Conservation (phyloP, 108 stramenopile species). For the Nitzschia sp. region DNA sequence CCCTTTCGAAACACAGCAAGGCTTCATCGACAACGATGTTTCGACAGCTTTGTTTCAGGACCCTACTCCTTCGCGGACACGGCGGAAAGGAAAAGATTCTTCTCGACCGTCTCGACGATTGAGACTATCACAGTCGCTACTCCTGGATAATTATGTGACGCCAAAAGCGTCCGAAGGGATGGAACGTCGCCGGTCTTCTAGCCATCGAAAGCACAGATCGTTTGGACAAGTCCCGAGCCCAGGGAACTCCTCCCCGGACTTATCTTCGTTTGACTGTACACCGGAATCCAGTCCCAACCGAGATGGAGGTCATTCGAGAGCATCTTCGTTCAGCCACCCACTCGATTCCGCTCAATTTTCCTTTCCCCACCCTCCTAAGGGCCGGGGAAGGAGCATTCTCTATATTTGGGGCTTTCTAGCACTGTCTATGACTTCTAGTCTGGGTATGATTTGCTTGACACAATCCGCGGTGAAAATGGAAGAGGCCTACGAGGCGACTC, state of each 20-base stretch:
- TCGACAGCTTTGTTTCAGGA: slow-evolving; percentile 8
- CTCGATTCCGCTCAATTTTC: no score
- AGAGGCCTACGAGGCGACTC: background rate
- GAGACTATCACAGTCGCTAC: slow-evolving; percentile 20
- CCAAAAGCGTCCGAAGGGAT: background rate
- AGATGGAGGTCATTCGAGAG: background rate
- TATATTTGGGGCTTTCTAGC: slow-evolving; percentile 2
- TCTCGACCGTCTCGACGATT: slow-evolving; percentile 17
- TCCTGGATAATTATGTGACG: slow-evolving; percentile 12
- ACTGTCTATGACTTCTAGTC: slow-evolving; percentile 2
- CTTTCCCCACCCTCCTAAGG: background rate
- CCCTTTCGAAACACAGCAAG: background rate
- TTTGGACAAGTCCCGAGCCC: background rate
- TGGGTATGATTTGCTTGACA: slow-evolving; percentile 29
- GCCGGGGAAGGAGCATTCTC: background rate
- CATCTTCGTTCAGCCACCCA: background rate
- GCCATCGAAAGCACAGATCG: background rate
- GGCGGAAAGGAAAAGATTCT: slow-evolving; percentile 14
- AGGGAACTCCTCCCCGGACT: slow-evolving; percentile 3
- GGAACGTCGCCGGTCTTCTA: background rate
- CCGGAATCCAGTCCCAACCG: slow-evolving; percentile 26
- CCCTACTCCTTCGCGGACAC: slow-evolving; percentile 2
- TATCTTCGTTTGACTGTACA: slow-evolving; percentile 19
- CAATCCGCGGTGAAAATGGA: background rate
- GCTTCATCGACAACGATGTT: background rate